These are phyloP conservation scores for Scortechinia acanthostroma DNA, from an alignment of 2,329 filamentous ascomycete species.

Conservation along the genomic window DNA sequence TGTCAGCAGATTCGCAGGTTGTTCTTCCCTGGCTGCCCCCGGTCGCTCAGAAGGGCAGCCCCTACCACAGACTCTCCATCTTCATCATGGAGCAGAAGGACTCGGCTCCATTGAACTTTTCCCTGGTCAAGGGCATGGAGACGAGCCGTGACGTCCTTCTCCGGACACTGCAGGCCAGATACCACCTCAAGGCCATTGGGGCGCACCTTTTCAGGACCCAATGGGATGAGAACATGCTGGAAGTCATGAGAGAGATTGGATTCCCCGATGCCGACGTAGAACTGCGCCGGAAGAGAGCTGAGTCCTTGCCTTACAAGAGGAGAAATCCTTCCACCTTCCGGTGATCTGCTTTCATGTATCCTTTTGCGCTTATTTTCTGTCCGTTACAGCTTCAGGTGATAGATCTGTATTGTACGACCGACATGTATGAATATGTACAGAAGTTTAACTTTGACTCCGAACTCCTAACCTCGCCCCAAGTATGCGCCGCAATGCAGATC, in stretches of 20 bases:
- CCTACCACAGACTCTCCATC: conserved; percentile 82
- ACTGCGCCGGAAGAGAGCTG: background rate
- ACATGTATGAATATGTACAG: conserved; percentile 2
- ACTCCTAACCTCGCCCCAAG: background rate
- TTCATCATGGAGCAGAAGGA: conserved; percentile 73
- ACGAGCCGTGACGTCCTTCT: background rate
- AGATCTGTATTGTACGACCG: conserved; percentile 2
- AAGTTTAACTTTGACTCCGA: background rate
- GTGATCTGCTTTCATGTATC: background rate
- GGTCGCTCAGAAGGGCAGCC: conserved; percentile 79
- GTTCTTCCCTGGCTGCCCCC: conserved; percentile 73
- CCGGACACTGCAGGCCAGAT: background rate
- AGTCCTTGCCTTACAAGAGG: conserved; percentile 1
- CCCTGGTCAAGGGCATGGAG: background rate
- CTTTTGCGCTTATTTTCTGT: background rate
- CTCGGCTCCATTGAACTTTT: background rate
- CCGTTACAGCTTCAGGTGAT: background rate
- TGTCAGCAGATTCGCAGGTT: conserved; percentile 1
- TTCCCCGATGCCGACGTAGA: background rate
- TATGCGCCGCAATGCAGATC: too few relatives aligned
- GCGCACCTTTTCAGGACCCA: conserved; percentile 1
- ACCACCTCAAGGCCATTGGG: background rate
- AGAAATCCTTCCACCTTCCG: background rate
- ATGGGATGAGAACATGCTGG: background rate
- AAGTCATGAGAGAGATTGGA: background rate